Evolutionary conservation across 495 filamentous ascomycete species (phyloP), one percentile per base, ranked within the genome.

Genomic region (Cetradonia linearis): DNA sequence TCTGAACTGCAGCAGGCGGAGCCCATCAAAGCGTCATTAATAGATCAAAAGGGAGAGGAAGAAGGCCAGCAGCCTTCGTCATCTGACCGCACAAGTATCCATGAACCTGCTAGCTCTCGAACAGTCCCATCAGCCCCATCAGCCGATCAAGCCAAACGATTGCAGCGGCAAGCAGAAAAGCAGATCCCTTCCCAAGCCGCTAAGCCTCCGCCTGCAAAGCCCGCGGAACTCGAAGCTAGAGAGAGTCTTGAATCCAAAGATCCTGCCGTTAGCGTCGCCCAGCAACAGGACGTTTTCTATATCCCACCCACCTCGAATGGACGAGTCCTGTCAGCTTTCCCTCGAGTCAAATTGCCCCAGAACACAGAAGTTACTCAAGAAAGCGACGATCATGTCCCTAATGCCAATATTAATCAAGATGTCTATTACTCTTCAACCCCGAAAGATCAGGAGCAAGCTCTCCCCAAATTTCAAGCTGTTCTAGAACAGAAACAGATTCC

Each of bases 271-370:
- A 65, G 70, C 61, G 67, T 75, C 47, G 80, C 74, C 55, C 72
- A 75, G 38, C 74, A 78, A 55, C 76, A 80, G 64, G 83, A 89
- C 67, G 76, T 77, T 25, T 85, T 84, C 66, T 84, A 82, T 63
- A 68, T 73, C 28, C 77, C 77, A 11, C 77, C 81, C 6, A 66
- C 64, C 14, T 69, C 76, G 56, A 67, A 70, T 16, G 72, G 72
- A 25, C 68, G 77, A 5, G 74, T 78, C 7, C 61, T 77, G 10
- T 86, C 82, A 9, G 78, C 79, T 18, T 67, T 83, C 30, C 83
- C 84, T 18, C 69, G 76, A 58, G 72, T 78, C 16, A 86, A 84
- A 65, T 67, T 88, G 49, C 86, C 84, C 0, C 76, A 81, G 60
- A 68, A 74, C 55, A 70, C 75, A 0, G 77, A 76, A 57, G 68